These are phyloP conservation scores for Schoenoplectus tabernaemontani DNA, from an alignment of 202 grass and related monocot species.

Conservation along the genomic window DNA sequence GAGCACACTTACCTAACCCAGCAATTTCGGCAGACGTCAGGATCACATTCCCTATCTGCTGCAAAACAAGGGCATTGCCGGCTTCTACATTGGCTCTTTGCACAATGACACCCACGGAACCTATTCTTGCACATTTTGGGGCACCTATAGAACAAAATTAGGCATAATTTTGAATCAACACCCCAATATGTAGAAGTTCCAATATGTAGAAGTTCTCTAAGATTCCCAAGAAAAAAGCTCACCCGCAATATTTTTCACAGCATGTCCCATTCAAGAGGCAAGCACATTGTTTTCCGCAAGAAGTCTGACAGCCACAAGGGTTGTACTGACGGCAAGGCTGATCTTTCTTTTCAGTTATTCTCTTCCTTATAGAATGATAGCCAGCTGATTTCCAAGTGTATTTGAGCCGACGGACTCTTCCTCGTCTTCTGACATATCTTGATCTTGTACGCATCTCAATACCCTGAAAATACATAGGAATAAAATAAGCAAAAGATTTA, in stretches of 20 bases:
- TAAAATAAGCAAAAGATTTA: conserved; percentile 30
- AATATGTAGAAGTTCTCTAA: background rate
- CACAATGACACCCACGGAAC: conserved; percentile 97
- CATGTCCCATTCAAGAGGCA: conserved; percentile 79
- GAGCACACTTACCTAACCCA: conserved; percentile 80
- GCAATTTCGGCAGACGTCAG: conserved; percentile 96
- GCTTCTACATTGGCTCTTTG: conserved; percentile 93
- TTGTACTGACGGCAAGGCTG: conserved; percentile 89
- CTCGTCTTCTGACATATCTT: conserved; percentile 72
- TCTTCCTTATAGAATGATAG: conserved; percentile 92
- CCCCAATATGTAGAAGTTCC: background rate
- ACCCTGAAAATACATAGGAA: conserved; percentile 33
- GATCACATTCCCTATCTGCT: conserved; percentile 96
- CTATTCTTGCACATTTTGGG: conserved; percentile 98
- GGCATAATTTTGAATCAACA: background rate
- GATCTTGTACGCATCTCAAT: conserved; percentile 68
- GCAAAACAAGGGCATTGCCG: conserved; percentile 98
- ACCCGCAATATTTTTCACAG: conserved; percentile 97
- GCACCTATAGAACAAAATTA: conserved; percentile 52
- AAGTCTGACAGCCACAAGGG: conserved; percentile 86
- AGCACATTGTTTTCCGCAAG: conserved; percentile 92
- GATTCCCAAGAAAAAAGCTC: conserved; percentile 1
- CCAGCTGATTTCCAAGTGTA: conserved; percentile 98
- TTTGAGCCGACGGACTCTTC: conserved; percentile 86
- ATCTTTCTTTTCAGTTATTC: conserved; percentile 89